Evolutionary conservation across 2,329 filamentous ascomycete genomes (phyloP).

Genomic region (Xylaria sp.): DNA sequence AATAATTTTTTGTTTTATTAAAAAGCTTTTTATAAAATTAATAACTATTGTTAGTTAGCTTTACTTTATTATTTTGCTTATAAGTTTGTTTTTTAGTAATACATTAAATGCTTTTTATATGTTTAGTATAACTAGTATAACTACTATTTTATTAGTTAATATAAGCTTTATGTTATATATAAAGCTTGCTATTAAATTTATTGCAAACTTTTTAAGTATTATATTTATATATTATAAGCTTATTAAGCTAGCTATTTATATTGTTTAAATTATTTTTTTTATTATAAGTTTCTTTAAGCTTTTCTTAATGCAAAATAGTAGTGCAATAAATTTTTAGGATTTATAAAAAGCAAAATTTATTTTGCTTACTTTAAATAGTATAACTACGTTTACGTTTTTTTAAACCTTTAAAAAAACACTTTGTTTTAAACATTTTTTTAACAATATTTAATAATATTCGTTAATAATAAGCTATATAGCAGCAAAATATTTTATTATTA

Average conservation of each 20-base stretch:
- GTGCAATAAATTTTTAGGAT: constrained; percentile 18
- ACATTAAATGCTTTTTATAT: constrained; percentile 20
- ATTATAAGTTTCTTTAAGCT: constrained; percentile 5
- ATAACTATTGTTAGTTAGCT: constrained; percentile 1
- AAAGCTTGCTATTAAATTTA: constrained; percentile 19
- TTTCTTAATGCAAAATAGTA: constrained; percentile 24
- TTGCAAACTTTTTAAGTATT: constrained; percentile 13
- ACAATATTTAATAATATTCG: constrained; percentile 5
- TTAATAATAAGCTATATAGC: constrained; percentile 1
- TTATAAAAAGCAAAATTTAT: constrained; percentile 21
- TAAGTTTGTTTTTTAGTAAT: constrained; percentile 16
- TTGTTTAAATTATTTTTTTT: constrained; percentile 25
- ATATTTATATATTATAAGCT: constrained; percentile 15
- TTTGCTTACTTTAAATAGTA: constrained; percentile 13
- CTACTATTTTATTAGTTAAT: constrained; percentile 14
- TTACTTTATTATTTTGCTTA: constrained; percentile 22
- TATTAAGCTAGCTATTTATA: neutral
- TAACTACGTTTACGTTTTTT: constrained; percentile 11
- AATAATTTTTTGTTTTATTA: constrained; percentile 18
- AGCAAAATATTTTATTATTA: constrained; percentile 14
- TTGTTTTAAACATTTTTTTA: constrained; percentile 18
- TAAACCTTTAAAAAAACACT: constrained; percentile 14
- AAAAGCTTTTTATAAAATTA: constrained; percentile 23
- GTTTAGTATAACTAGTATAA: constrained; percentile 19
- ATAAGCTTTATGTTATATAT: constrained; percentile 23